Base-by-base conservation (phyloP, 176 grass and related monocot genomes). In the Ampelocalamus luodianensis region DNA sequence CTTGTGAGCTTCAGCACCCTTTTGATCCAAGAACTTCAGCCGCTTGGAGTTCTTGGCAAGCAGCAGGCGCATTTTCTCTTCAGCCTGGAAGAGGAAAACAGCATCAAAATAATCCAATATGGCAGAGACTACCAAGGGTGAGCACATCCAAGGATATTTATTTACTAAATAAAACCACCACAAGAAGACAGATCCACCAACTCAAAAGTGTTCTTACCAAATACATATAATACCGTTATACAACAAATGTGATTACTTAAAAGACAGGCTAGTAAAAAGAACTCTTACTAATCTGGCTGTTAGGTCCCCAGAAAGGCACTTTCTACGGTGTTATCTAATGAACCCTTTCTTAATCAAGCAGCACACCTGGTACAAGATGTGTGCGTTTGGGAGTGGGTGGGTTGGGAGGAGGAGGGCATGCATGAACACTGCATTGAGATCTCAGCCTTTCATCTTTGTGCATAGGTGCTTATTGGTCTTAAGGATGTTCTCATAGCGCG, bases 21-120 rank as follows among this genome's bases (percentile, higher is more conserved):
- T 96, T 63, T 87, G 81, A 77, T 91, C 91, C 81, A 99, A 88
- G 59, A 85, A 83, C 63, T 86, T 96, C 32, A 99, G 77, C 42
- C 82, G 76, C 79, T 96, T 99, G 3, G 74, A 29, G 63, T 79
- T 99, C 88, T 94, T 96, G 0, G 79, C 74, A 49, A 99, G 91
- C 40, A 94, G 81, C 2, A 99, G 79, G 0, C 92, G 83, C 97
- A 99, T 94, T 79, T 94, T 99, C 60, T 94, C 97, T 88, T 99
- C 97, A 51, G 81, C 72, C 97, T 99, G 65, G 18, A 79, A 77
- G 49, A 74, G 68, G 44, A 80, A 42, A 87, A 18, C 43, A 81
- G 7, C 46, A 55, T 22, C 6, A 63, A 72, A 87, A 53, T 44
- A 20, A 87, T 56, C 50, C 82, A 67, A 66, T 60, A 40, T 8